Conservation (phyloP, 2,329 filamentous ascomycete genomes). For the Parascedosporium putredinis region DNA sequence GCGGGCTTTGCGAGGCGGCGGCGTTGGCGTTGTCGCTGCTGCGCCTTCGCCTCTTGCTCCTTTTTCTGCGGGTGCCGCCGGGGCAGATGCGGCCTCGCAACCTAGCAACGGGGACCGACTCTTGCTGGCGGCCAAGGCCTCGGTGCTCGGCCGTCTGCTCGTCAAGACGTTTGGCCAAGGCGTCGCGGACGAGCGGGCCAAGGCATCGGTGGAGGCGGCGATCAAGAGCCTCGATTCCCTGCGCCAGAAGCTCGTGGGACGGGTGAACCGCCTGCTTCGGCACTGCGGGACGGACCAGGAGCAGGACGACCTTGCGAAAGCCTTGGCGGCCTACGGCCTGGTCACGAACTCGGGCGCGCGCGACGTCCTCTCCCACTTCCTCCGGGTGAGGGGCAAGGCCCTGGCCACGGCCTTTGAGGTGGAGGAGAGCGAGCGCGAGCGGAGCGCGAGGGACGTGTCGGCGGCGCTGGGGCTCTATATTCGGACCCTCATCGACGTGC, state of each 20-base stretch:
- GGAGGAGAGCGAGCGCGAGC: conserved; percentile 30
- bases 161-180: conserved; percentile 58
- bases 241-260: conserved; percentile 52
- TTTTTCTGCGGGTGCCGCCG: too few relatives aligned
- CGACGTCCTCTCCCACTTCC: conserved; percentile 70
- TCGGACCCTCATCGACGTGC: conserved; percentile 66
- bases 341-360: conserved; percentile 68
- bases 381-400: conserved; percentile 59
- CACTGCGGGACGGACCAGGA: conserved; percentile 43
- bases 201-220: conserved; percentile 43
- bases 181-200: conserved; percentile 21
- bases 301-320: conserved; percentile 52
- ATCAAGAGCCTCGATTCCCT: conserved; percentile 53
- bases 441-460: conserved; percentile 40
- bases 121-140: conserved; percentile 55
- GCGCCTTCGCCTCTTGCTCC: too few relatives aligned
- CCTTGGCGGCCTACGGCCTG: conserved; percentile 72
- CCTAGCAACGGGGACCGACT: conserved; percentile 36
- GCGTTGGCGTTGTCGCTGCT: too few relatives aligned
- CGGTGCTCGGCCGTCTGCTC: conserved; percentile 66
- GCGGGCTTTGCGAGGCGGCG: conserved; percentile 34
- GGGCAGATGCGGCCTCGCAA: conserved; percentile 14
- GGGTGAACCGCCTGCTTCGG: conserved; percentile 59
- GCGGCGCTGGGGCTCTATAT: conserved; percentile 63
- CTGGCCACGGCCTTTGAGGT: conserved; percentile 52